These are phyloP conservation scores for Physaria fendleri DNA, from an alignment of 345 rosid genomes.

Conservation along the genomic window DNA sequence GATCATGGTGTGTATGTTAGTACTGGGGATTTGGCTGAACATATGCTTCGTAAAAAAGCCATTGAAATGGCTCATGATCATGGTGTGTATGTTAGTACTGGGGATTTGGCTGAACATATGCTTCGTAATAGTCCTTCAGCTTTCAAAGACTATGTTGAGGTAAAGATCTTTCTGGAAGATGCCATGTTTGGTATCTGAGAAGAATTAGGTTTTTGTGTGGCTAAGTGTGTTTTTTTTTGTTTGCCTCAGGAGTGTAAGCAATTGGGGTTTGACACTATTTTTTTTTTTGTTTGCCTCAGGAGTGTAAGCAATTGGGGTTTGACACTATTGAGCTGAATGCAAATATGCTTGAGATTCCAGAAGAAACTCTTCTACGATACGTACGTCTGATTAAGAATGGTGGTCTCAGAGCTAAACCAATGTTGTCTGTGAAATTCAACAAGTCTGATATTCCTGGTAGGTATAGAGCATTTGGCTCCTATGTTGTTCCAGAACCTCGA, in stretches of 20 bases:
- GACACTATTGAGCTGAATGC: conserved; percentile 81
- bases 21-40: conserved; percentile 92
- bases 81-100: conserved; percentile 77
- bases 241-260: conserved; percentile 64
- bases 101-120: conserved; percentile 91
- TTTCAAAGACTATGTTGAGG: conserved; percentile 76
- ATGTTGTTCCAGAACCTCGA: conserved; percentile 57
- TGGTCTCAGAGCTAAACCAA: conserved; percentile 83
- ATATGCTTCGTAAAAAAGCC: conserved; percentile 48
- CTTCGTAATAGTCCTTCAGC: conserved; percentile 62
- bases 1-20: conserved; percentile 78
- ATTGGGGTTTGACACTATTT: conserved; percentile 78
- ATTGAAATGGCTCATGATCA: conserved; percentile 72
- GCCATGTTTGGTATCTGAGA: neutral
- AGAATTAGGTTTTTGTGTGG: neutral
- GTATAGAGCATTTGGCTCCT: conserved; percentile 76
- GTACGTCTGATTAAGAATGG: conserved; percentile 72
- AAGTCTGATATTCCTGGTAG: conserved; percentile 65
- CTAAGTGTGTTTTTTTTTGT: neutral
- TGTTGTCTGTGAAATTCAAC: conserved; percentile 62
- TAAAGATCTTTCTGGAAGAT: conserved; percentile 17
- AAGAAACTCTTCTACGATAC: conserved; percentile 76
- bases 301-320: conserved; percentile 80
- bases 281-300: conserved; percentile 33
- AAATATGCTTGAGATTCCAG: conserved; percentile 72